Conservation (phyloP, 2,329 filamentous ascomycete species). For the Ambrosiella beaveri region DNA sequence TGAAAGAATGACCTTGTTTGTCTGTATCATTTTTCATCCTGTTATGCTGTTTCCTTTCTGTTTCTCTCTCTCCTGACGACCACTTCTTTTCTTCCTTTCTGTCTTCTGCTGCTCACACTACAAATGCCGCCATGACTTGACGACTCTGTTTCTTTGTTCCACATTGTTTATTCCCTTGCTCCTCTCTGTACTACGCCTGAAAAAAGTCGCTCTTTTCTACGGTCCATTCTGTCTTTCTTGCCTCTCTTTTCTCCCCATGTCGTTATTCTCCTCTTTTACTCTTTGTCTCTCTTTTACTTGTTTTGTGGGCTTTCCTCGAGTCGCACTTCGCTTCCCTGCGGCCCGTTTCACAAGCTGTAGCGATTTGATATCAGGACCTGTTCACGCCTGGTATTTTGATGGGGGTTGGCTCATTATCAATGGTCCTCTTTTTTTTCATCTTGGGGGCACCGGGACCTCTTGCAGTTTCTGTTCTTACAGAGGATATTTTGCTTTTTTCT, state of each 20-base stretch:
- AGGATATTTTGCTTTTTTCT: neutral
- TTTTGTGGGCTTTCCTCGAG: neutral
- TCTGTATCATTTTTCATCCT: neutral
- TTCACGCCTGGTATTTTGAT: neutral
- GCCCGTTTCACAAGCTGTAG: neutral
- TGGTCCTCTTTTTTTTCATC: neutral
- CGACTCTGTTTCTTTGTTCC: neutral
- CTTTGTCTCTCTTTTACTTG: neutral
- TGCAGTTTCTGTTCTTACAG: slow-evolving; percentile 1
- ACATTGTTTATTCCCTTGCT: neutral
- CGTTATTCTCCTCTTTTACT: neutral
- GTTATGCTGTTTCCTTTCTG: too few species aligned
- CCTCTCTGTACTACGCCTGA: neutral
- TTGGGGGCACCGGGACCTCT: neutral
- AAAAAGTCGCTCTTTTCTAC: neutral
- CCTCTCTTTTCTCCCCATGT: neutral
- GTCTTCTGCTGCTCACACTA: neutral
- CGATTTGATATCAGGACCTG: neutral
- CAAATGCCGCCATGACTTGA: neutral
- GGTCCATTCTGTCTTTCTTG: neutral
- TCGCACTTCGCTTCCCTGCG: neutral
- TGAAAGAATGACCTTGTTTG: neutral
- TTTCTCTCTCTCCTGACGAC: too few species aligned
- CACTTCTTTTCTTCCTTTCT: neutral
- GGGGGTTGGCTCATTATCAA: neutral